Base-by-base conservation (phyloP, 2,329 filamentous ascomycete species). In the Intubia oerlemansii region DNA sequence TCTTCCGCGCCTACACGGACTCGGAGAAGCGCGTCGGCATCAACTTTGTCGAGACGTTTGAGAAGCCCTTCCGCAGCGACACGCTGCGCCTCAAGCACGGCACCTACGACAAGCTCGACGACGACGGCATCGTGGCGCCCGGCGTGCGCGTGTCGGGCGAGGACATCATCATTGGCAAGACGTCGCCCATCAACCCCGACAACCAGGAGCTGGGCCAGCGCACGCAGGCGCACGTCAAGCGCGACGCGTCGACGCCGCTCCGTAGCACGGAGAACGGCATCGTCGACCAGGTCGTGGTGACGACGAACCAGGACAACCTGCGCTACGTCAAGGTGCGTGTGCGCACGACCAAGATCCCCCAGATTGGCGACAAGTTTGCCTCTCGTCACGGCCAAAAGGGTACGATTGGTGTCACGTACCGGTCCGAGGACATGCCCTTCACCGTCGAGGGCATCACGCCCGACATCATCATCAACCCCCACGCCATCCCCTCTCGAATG, bases 401-500 rank as follows among this genome's bases (percentile, higher is more conserved):
- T 57, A 98, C 88, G 1, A 93, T 98, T 46, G 90, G 90, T 69
- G 85, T 98, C 39, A 95, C 88, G 2, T 98, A 90, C 52, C 72
- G 85, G 28, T 80, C 91, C 42, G 88, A 98, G 51, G 90, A 98
- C 46, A 98, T 98, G 90, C 90, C 90, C 0, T 98, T 98, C 51
- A 88, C 81, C 4, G 62, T 71, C 21, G 81, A 95, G 48, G 88
- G 90, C 42, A 66, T 98, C 30, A 77, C 76, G 0, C 88, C 90
- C 0, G 90, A 98, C 52, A 64, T 98, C 37, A 93, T 98, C 52
- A 95, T 98, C 62, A 98, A 98, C 52, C 88, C 88, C 1, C 88
- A 98, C 63, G 90, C 88, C 47, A 98, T 98, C 66, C 88, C 88
- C 0, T 98, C 88, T 31, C 88, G 88, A 68, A 98, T 98, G 88